Percentiles rank a stretch among this genome's conserved stretches.
Evolutionary conservation across 2,329 filamentous ascomycete species (phyloP).

Genomic region (Beauveria medogensis): DNA sequence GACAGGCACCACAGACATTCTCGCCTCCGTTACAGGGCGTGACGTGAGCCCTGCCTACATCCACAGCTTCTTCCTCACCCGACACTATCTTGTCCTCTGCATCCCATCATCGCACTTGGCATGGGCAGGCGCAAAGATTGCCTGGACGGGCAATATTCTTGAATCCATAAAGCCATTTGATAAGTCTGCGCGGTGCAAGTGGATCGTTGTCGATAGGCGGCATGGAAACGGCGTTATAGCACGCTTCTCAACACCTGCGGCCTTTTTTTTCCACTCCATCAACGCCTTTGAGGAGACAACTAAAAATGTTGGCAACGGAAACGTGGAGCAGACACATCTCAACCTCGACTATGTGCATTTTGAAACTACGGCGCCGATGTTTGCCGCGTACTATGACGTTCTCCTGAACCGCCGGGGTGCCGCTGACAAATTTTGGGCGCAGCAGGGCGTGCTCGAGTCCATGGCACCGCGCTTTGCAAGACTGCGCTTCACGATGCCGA

Average conservation of each 20-base stretch:
- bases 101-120: slow-evolving; percentile 55
- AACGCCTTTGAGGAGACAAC: slow-evolving; percentile 58
- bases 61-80: slow-evolving; percentile 62
- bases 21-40: slow-evolving; percentile 49
- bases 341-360: slow-evolving; percentile 35
- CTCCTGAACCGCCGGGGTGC: slow-evolving; percentile 36
- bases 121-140: slow-evolving; percentile 43
- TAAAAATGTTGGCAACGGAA: slow-evolving; percentile 46
- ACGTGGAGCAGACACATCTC: slow-evolving; percentile 50
- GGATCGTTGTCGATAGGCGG: slow-evolving; percentile 63
- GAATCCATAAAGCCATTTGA: slow-evolving; percentile 56
- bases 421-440: slow-evolving; percentile 16
- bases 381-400: slow-evolving; percentile 56
- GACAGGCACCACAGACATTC: slow-evolving; percentile 54
- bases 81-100: slow-evolving; percentile 58
- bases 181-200: slow-evolving; percentile 43
- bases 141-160: slow-evolving; percentile 54
- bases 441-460: slow-evolving; percentile 20
- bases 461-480: background rate
- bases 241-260: slow-evolving; percentile 51
- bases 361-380: slow-evolving; percentile 34
- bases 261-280: slow-evolving; percentile 66
- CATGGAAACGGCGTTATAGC: slow-evolving; percentile 52
- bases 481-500: background rate
- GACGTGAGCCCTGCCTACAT: slow-evolving; percentile 49